Evolutionary conservation across 2,329 filamentous ascomycete species (phyloP).

Genomic region (Paracamarosporium sp.): DNA sequence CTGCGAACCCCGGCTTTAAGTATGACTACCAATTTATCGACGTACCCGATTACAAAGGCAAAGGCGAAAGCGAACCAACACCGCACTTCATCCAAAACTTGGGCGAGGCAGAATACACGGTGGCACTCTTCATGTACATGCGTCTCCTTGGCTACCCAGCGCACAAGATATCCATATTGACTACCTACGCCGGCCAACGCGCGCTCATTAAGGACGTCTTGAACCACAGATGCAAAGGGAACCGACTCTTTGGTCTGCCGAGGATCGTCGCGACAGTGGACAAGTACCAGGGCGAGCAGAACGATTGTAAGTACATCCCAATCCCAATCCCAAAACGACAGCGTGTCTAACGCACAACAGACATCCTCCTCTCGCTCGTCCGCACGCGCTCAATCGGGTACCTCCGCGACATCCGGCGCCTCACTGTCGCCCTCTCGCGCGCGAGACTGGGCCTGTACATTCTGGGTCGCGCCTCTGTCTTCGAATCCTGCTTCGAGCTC

Average conservation of each 20-base stretch:
- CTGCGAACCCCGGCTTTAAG: conserved; percentile 88
- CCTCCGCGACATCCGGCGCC: conserved; percentile 86
- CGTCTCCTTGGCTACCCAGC: conserved; percentile 91
- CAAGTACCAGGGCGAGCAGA: conserved; percentile 99
- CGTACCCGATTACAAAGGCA: conserved; percentile 89
- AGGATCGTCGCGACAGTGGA: conserved; percentile 93
- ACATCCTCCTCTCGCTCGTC: conserved; percentile 91
- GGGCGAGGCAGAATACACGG: conserved; percentile 95
- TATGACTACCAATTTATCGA: conserved; percentile 98
- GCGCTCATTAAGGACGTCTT: conserved; percentile 90
- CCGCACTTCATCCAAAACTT: conserved; percentile 97
- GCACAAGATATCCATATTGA: conserved; percentile 82
- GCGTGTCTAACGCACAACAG: conserved; percentile 52
- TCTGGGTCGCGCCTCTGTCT: conserved; percentile 84
- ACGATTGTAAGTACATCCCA: conserved; percentile 78
- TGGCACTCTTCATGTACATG: conserved; percentile 98
- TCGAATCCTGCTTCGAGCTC: conserved; percentile 87
- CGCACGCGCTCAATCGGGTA: conserved; percentile 90
- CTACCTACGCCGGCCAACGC: conserved; percentile 91
- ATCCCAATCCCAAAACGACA: background rate
- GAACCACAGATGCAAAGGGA: conserved; percentile 80
- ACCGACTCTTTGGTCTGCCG: conserved; percentile 85
- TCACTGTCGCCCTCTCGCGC: conserved; percentile 93
- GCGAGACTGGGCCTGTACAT: conserved; percentile 92
- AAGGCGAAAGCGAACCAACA: conserved; percentile 85